phyloP scores from a whole-genome alignment of 768 basidiomycete species.

The Boletus insuetus region DNA sequence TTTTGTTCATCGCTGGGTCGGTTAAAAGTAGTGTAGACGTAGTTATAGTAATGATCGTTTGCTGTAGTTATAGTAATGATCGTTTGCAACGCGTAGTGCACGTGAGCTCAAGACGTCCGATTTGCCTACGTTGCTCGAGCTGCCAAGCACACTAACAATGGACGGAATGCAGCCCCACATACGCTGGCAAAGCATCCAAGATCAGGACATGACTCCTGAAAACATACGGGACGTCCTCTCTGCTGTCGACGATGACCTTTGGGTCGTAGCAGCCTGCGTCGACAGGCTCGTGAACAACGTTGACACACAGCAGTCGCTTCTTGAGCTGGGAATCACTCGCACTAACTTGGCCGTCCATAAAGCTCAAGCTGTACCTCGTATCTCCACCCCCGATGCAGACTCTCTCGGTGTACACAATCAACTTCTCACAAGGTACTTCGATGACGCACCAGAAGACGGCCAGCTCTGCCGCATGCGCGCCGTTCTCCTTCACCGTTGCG shows the following conservation, averaged over 20 bases:
- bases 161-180: conserved; percentile 38
- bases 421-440: conserved; percentile 52
- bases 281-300: conserved; percentile 65
- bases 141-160: conserved; percentile 28
- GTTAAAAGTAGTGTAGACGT: conserved; percentile 31
- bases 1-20: conserved; percentile 28
- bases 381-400: conserved; percentile 12
- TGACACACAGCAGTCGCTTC: conserved; percentile 52
- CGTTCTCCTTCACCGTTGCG: conserved; percentile 64
- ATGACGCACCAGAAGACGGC: conserved; percentile 54
- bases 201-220: conserved; percentile 56
- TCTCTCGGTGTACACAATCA: conserved; percentile 17
- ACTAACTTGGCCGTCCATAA: conserved; percentile 49
- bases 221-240: conserved; percentile 47
- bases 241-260: conserved; percentile 61
- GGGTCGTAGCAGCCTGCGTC: conserved; percentile 72
- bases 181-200: conserved; percentile 55
- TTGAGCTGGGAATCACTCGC: conserved; percentile 63
- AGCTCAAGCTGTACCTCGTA: conserved; percentile 38
- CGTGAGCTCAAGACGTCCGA: neutral
- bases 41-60: no score
- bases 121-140: neutral
- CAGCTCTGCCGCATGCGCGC: conserved; percentile 63
- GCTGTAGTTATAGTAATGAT: no score
- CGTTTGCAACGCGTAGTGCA: neutral